phyloP scores from a whole-genome alignment of 495 filamentous ascomycete species.

The Lophium mytilinum region DNA sequence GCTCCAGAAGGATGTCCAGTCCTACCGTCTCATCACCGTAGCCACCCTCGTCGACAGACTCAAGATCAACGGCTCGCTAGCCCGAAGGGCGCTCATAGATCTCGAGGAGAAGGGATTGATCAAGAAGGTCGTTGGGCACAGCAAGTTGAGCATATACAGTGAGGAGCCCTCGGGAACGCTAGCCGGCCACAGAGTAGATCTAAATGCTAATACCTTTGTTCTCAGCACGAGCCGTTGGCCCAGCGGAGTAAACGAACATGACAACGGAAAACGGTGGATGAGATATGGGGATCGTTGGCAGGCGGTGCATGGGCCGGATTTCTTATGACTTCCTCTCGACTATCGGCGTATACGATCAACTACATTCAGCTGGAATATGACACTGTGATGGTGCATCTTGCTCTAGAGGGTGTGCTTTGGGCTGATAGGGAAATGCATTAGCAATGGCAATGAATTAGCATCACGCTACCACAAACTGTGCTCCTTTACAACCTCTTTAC shows the following conservation, averaged over 20 bases:
- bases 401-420: background rate
- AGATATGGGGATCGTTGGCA: slow-evolving; percentile 3
- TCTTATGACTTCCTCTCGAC: slow-evolving; percentile 10
- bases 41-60: slow-evolving; percentile 96
- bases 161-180: slow-evolving; percentile 35
- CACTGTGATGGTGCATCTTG: background rate
- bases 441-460: slow-evolving; percentile 2
- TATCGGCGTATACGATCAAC: slow-evolving; percentile 18
- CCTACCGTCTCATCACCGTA: slow-evolving; percentile 98
- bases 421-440: background rate
- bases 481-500: too few relatives aligned
- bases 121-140: slow-evolving; percentile 96
- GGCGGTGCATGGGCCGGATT: slow-evolving; percentile 1
- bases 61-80: slow-evolving; percentile 99
- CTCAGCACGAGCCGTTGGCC: slow-evolving; percentile 32
- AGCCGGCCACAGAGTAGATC: too few relatives aligned
- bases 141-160: slow-evolving; percentile 98
- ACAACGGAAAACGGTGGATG: background rate
- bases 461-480: background rate
- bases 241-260: slow-evolving; percentile 20
- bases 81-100: slow-evolving; percentile 80
- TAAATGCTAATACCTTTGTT: background rate
- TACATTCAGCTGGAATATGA: slow-evolving; percentile 10
- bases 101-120: slow-evolving; percentile 97
- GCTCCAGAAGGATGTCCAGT: slow-evolving; percentile 98